Evolutionary conservation across 177 flowering plant species (phyloP), one percentile per base, ranked within the genome.

Genomic region (Telopea speciosissima): DNA sequence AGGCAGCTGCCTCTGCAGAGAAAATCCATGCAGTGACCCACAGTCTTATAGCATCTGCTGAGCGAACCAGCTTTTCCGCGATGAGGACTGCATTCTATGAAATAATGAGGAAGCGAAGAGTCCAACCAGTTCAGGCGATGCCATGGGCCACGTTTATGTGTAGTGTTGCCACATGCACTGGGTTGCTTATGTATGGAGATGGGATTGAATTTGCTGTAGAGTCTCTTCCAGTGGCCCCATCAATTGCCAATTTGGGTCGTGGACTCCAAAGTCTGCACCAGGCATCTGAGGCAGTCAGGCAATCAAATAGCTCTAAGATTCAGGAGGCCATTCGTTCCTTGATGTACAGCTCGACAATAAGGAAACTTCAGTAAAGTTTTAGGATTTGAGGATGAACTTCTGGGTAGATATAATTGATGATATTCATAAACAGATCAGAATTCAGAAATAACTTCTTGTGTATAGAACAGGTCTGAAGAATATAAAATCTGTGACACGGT

Each of bases 181-280:
- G 93, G 24, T 80, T 92, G 81, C 74, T 92, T 70, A 24, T 76
- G 8, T 90, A 79, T 78, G 92, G 96, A 44, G 97, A 92, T 81
- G 94, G 97, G 24, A 90, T 92, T 63, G 97, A 94, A 79, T 89
- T 88, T 82, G 97, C 85, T 74, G 91, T 80, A 12, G 97, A 88
- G 74, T 88, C 97, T 23, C 73, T 88, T 42, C 97, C 96, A 21
- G 75, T 83, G 7, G 99, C 97, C 31, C 83, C 93, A 9, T 85
- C 88, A 11, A 90, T 92, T 75, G 97, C 97, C 8, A 84, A 79
- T 78, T 79, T 92, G 81, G 98, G 98, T 23, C 96, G 93, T 36
- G 99, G 97, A 11, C 84, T 95, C 67, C 82, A 83, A 70, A 87
- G 81, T 75, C 71, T 93, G 62, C 96, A 82, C 23, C 79, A 79